Percentiles rank a stretch among this genome's conserved stretches.
These are phyloP conservation scores for Papiliotrema laurentii DNA, from an alignment of 1,284 basidiomycete genomes.

Conservation along the genomic window DNA sequence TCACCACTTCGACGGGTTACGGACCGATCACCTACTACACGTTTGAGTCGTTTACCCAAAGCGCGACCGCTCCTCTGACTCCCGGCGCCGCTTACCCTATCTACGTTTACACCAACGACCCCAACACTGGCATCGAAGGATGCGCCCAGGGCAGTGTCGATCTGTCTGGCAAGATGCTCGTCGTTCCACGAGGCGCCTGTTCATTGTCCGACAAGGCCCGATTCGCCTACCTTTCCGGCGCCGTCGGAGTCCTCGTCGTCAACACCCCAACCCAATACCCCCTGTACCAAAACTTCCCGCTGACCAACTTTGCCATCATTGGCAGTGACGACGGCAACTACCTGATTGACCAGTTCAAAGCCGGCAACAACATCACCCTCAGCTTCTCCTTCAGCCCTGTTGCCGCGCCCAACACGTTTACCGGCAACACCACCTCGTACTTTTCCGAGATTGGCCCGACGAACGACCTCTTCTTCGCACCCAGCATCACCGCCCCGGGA, in stretches of 20 bases:
- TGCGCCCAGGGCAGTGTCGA: conserved; percentile 35
- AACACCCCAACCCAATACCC: conserved; percentile 17
- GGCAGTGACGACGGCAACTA: conserved; percentile 42
- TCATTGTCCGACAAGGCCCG: conserved; percentile 20
- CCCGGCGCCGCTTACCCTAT: conserved; percentile 12
- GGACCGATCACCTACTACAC: conserved; percentile 37
- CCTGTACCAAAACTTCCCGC: conserved; percentile 25
- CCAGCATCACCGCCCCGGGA: conserved; percentile 59
- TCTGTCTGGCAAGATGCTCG: conserved; percentile 29
- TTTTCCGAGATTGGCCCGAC: conserved; percentile 60
- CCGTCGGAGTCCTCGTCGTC: conserved; percentile 26
- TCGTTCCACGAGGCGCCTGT: conserved; percentile 40
- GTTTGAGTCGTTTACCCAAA: conserved; percentile 23
- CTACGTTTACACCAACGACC: conserved; percentile 28
- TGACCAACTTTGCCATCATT: conserved; percentile 31
- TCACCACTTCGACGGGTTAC: conserved; percentile 32
- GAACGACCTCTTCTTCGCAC: conserved; percentile 58
- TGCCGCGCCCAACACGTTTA: conserved; percentile 48
- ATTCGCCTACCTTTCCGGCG: conserved; percentile 21
- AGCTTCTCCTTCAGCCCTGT: conserved; percentile 54
- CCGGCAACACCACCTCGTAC: conserved; percentile 57
- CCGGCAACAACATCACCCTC: conserved; percentile 47
- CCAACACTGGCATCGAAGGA: conserved; percentile 26
- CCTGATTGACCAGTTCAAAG: conserved; percentile 50
- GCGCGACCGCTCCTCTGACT: conserved; percentile 6